Evolutionary conservation across 768 basidiomycete genomes (phyloP), one percentile per base, ranked within the genome.

Genomic region (Podaxis sp.): DNA sequence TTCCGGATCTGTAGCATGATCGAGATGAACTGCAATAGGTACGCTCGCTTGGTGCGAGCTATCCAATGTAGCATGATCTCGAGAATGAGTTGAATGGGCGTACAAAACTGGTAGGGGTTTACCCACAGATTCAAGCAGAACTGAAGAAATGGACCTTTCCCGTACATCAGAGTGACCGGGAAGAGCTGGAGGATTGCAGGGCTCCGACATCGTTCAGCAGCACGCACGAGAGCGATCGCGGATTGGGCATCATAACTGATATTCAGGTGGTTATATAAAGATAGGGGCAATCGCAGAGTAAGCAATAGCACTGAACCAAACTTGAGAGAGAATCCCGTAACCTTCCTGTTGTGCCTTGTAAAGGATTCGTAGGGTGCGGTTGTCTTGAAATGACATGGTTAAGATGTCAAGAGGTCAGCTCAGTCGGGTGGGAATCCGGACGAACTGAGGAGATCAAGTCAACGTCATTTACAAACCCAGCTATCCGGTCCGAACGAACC

Each of bases 1-100:
- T 38, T 80, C 78, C 1, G 73, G 73, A 55, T 81, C 78, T 5
- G 79, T 80, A 7, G 81, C 81, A 64, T 83, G 81, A 65, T 81
- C 80, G 11, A 83, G 74, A 65, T 83, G 78, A 13, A 82, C 80
- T 0, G 80, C 75, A 56, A 83, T 81, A 0, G 80, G 80, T 1
- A 82, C 80, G n/a, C 77, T 76, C 10, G 80, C 78, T 57, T 76
- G 72, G 58, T 78, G 80, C 6, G 80, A 79, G 48, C 79, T 81
- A 24, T 24, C 10, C 3, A 38, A 49, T n/a, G 30, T 24, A 30
- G 44, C 3, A 4, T 13, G 22, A 2, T n/a, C 20, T 17, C 20
- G 44, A 46, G n/a, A 2, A 46, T 20, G 17, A 20, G 44, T 7
- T 3, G n/a, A 17, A 46, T 20, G 20, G 4, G 20, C 44, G 7